These are phyloP conservation scores for Epichloe glyceriae DNA, from an alignment of 2,329 filamentous ascomycete species.

Conservation along the genomic window DNA sequence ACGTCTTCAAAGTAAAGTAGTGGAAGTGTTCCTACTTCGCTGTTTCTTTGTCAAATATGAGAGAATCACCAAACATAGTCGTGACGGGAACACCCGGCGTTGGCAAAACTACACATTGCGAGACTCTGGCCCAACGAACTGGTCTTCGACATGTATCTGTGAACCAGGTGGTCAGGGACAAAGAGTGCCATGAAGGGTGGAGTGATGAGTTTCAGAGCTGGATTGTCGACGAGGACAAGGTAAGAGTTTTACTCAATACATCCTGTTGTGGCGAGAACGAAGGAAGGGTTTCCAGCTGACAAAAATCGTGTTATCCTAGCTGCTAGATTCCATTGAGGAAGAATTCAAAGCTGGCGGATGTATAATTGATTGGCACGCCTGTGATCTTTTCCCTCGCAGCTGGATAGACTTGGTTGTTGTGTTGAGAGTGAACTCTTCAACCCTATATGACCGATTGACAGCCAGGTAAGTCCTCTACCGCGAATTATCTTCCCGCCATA, in stretches of 20 bases:
- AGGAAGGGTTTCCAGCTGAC: conserved; percentile 7
- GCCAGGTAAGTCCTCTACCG: conserved; percentile 39
- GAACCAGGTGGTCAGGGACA: conserved; percentile 85
- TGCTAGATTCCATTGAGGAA: conserved; percentile 81
- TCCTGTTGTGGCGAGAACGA: background rate
- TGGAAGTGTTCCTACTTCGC: background rate
- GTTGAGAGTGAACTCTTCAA: conserved; percentile 63
- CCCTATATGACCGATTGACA: conserved; percentile 73
- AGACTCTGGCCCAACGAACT: conserved; percentile 62
- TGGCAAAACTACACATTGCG: conserved; percentile 88
- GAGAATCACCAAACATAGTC: conserved; percentile 70
- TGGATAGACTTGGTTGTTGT: conserved; percentile 96
- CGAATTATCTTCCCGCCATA: too few species aligned
- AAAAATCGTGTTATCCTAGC: conserved; percentile 25
- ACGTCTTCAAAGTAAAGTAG: background rate
- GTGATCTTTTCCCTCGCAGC: conserved; percentile 82
- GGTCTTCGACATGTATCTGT: conserved; percentile 74
- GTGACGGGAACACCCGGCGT: conserved; percentile 92
- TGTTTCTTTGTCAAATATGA: conserved; percentile 15
- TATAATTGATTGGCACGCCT: conserved; percentile 96
- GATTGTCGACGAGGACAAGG: conserved; percentile 96
- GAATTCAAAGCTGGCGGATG: conserved; percentile 67
- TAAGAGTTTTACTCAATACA: conserved; percentile 22
- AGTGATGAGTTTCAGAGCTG: conserved; percentile 77
- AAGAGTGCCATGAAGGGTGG: conserved; percentile 74